Evolutionary conservation across 2,329 filamentous ascomycete species (phyloP).

Genomic region (Sporothrix sp.): DNA sequence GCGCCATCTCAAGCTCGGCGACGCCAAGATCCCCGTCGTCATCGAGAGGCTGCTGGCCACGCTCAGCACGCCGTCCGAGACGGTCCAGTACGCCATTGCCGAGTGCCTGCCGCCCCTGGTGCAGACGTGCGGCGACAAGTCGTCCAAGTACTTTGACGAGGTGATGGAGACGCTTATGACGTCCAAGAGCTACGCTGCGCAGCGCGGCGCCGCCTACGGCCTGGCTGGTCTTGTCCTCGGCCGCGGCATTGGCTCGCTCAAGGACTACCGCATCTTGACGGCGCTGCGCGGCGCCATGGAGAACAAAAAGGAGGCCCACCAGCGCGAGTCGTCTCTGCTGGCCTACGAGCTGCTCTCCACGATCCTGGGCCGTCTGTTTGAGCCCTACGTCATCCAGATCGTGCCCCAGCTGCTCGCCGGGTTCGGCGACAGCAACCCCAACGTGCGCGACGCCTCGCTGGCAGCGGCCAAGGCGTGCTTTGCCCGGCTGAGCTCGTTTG

Average conservation of each 20-base stretch:
- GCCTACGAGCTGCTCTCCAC: conserved; percentile 85
- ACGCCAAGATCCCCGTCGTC: conserved; percentile 77
- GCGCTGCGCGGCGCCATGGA: conserved; percentile 75
- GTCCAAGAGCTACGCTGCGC: conserved; percentile 83
- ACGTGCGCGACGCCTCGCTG: conserved; percentile 87
- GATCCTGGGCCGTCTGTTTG: conserved; percentile 79
- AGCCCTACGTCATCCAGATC: conserved; percentile 93
- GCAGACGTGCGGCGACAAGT: conserved; percentile 66
- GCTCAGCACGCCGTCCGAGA: conserved; percentile 88
- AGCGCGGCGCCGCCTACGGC: conserved; percentile 90
- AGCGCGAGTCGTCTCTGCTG: conserved; percentile 79
- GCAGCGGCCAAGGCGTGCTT: conserved; percentile 94
- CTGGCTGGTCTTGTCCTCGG: conserved; percentile 83
- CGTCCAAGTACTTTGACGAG: conserved; percentile 68
- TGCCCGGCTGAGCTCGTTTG: conserved; percentile 83
- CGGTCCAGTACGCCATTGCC: conserved; percentile 91
- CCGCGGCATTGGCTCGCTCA: conserved; percentile 70
- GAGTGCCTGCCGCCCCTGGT: conserved; percentile 91
- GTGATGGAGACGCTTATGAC: conserved; percentile 74
- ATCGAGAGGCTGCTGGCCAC: conserved; percentile 79
- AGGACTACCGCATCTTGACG: conserved; percentile 78
- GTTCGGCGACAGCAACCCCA: conserved; percentile 78
- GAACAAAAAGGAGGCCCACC: conserved; percentile 86
- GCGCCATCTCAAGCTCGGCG: conserved; percentile 74
- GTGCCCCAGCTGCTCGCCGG: conserved; percentile 81